These are phyloP conservation scores for Phaseolus coccineus DNA, from an alignment of 331 rosid species.

Conservation along the genomic window DNA sequence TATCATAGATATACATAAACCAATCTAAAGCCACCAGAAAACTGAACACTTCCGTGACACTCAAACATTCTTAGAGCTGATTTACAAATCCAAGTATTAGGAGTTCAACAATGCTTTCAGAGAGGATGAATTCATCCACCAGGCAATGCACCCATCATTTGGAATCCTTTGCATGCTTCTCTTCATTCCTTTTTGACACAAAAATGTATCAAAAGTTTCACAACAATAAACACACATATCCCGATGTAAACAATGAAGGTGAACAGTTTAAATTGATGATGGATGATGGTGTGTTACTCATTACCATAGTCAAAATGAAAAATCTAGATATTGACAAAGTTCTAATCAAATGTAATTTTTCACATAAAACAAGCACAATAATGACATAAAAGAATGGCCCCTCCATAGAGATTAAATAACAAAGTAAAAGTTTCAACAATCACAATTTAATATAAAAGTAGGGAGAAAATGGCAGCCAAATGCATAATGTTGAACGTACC, in stretches of 20 bases:
- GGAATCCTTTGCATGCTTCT: not conserved
- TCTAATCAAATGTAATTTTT: no score
- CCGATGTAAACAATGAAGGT: not conserved
- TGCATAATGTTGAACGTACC: slow-evolving; percentile 55
- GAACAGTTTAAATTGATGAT: not conserved
- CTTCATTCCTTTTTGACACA: not conserved
- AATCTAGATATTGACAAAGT: no score
- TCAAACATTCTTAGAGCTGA: not conserved
- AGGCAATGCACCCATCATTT: not conserved
- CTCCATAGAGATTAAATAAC: not conserved
- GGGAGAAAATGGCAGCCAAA: not conserved
- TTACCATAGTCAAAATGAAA: no score
- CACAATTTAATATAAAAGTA: not conserved
- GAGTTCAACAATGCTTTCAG: not conserved
- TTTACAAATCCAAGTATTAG: not conserved
- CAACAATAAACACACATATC: not conserved
- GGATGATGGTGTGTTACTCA: no score
- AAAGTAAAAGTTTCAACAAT: not conserved
- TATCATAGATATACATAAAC: not conserved
- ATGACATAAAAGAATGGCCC: slow-evolving; percentile 16
- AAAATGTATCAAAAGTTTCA: not conserved
- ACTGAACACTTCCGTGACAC: not conserved
- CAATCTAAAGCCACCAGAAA: slow-evolving; percentile 9
- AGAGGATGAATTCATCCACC: not conserved
- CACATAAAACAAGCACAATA: slow-evolving; percentile 1